Evolutionary conservation across 2,329 filamentous ascomycete genomes (phyloP).

Genomic region (Colletotrichum shisoi): DNA sequence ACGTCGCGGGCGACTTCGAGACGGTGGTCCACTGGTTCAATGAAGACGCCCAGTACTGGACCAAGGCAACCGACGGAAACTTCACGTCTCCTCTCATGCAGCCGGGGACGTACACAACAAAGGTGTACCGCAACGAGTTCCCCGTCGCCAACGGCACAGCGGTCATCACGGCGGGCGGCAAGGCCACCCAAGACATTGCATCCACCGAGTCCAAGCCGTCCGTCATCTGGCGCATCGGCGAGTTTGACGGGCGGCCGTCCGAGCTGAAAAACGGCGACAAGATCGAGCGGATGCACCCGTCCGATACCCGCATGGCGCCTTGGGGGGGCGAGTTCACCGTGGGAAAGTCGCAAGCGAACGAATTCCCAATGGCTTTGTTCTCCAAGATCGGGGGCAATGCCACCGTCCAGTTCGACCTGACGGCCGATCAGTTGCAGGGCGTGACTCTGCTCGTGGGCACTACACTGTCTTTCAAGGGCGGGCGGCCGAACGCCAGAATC

Average conservation of each 20-base stretch:
- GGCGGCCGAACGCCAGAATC: constrained; percentile 56
- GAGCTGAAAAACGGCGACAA: constrained; percentile 67
- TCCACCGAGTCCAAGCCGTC: constrained; percentile 50
- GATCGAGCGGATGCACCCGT: constrained; percentile 66
- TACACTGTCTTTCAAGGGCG: constrained; percentile 64
- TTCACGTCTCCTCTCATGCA: constrained; percentile 68
- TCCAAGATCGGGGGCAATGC: constrained; percentile 57
- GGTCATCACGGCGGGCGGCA: constrained; percentile 56
- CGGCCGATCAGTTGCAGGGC: constrained; percentile 51
- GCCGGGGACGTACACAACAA: constrained; percentile 67
- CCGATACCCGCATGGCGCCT: constrained; percentile 60
- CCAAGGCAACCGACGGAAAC: constrained; percentile 55
- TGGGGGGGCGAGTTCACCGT: constrained; percentile 64
- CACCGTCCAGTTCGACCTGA: constrained; percentile 60
- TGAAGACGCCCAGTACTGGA: constrained; percentile 65
- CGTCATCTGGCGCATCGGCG: constrained; percentile 63
- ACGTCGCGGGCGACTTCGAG: constrained; percentile 57
- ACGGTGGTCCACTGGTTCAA: constrained; percentile 68
- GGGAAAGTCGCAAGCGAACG: constrained; percentile 54
- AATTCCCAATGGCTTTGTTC: constrained; percentile 67
- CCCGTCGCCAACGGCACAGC: constrained; percentile 58
- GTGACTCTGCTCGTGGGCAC: constrained; percentile 65
- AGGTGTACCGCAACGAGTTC: constrained; percentile 65
- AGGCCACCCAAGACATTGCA: constrained; percentile 58
- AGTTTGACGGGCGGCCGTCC: constrained; percentile 64